Base-by-base conservation (phyloP, 163 green algal genomes). In the Dunaliella salina region DNA sequence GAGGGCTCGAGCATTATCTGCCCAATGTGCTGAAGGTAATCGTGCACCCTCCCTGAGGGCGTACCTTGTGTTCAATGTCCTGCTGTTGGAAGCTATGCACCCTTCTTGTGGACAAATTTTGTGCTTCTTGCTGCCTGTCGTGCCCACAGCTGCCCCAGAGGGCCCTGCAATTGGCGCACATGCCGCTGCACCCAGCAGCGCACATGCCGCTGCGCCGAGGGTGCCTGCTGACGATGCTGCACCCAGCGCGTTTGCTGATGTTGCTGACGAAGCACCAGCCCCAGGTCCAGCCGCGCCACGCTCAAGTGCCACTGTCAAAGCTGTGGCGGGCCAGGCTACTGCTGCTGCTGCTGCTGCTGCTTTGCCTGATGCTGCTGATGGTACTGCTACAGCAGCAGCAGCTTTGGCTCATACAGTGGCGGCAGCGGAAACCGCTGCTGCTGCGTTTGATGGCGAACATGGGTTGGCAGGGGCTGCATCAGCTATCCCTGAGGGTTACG, bases 351-450 rank as follows among this genome's bases (percentile, higher is more conserved):
- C 33, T 40, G 80, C 20, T 46, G 35, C 81, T 40, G 33, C 81
- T 78, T n/a, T n/a, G n/a, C n/a, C 33, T 30, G 80, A 24, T 30
- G 33, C 33, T 40, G 80, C 20, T 46, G 35, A 40, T 40, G 33
- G 40, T 78, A 45, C 35, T 78, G 81, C 81, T 78, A 15, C 81
- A 84, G 35, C 35, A n/a, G 15, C 81, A 75, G 81, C 81, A 35
- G 81, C 81, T 50, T 45, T 32, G 75, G 81, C 33, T 59, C 69
- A 34, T 59, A 34, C 32, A 83, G 84, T 34, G 75, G 84, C 84
- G 72, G 84, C 84, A 87, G 84, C 35, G 46, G 25, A 13, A 57
- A 63, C 17, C 59, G 46, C 32, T 40, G 82, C 82, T 59, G 45
- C 50, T 79, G 25, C 81, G 71, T 26, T 13, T n/a, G 82, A 33